Percentiles rank a stretch among this genome's conserved stretches.
phyloP scores from a whole-genome alignment of 164 flowering plant species.

The Aristolochia californica region DNA sequence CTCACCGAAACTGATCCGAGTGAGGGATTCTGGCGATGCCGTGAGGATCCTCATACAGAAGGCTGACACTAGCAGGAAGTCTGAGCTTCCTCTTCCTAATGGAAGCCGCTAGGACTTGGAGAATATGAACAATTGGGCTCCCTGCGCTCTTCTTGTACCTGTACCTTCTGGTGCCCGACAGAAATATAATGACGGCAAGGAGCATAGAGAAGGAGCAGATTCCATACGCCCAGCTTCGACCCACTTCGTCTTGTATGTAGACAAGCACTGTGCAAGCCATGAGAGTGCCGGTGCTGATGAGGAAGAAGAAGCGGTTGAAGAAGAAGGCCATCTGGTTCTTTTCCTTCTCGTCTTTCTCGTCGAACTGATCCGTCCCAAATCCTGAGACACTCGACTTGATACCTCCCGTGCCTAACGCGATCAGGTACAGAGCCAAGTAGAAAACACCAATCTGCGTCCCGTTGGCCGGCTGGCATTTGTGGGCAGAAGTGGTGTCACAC shows the following conservation, averaged over 20 bases:
- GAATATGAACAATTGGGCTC: constrained; percentile 63
- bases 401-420: constrained; percentile 87
- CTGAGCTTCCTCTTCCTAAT: constrained; percentile 38
- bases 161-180: constrained; percentile 52
- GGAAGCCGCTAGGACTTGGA: constrained; percentile 55
- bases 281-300: constrained; percentile 62
- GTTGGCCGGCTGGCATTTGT: constrained; percentile 41
- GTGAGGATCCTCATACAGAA: constrained; percentile 39
- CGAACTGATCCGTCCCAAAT: constrained; percentile 86
- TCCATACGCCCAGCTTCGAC: constrained; percentile 76
- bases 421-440: constrained; percentile 52
- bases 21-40: constrained; percentile 35
- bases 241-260: constrained; percentile 74
- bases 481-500: constrained; percentile 17
- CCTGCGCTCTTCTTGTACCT: constrained; percentile 60
- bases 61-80: constrained; percentile 24
- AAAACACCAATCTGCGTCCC: constrained; percentile 65
- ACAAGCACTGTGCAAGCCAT: constrained; percentile 80
- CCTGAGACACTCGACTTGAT: constrained; percentile 87
- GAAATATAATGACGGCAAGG: constrained; percentile 41
- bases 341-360: constrained; percentile 64
- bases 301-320: constrained; percentile 78
- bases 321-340: constrained; percentile 64
- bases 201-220: constrained; percentile 55
- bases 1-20: constrained; percentile 51